A percentile compares a stretch with the other conserved stretches of the same genome.
phyloP scores from a whole-genome alignment of 2,329 filamentous ascomycete species.

The Aspergillus felis region DNA sequence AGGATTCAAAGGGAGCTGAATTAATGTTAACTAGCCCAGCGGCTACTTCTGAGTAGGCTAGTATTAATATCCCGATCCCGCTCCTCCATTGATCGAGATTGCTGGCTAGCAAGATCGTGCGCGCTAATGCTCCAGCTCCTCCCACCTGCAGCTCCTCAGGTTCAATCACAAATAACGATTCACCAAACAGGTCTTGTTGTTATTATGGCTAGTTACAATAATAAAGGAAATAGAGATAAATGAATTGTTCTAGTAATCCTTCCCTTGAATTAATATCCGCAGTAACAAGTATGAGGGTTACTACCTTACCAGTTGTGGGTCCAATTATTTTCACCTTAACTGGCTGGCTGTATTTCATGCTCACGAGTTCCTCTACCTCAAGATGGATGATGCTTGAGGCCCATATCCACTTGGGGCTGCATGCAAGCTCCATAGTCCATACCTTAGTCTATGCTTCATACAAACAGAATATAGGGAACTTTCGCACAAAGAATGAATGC shows the following conservation, averaged over 20 bases:
- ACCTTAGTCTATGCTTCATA: neutral
- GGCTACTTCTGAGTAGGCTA: no score
- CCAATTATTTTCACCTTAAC: neutral
- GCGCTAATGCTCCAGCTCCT: constrained; percentile 3
- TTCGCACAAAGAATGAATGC: no score
- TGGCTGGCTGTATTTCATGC: neutral
- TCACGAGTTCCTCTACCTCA: neutral
- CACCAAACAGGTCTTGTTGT: neutral
- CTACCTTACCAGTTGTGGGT: neutral
- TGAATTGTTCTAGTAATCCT: neutral
- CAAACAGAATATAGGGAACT: no score
- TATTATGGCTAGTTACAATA: neutral
- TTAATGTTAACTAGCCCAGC: neutral
- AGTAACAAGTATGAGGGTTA: neutral
- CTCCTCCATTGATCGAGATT: constrained; percentile 1
- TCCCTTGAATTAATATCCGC: neutral
- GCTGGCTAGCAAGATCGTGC: constrained; percentile 6
- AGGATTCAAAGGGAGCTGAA: neutral
- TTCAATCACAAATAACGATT: neutral
- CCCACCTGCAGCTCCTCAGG: neutral
- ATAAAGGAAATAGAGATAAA: neutral
- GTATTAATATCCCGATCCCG: neutral
- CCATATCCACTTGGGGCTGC: neutral
- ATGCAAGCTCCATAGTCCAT: neutral
- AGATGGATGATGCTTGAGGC: neutral